Evolutionary conservation across 2,329 filamentous ascomycete species (phyloP).

Genomic region (Torrubiella hemipterigena): DNA sequence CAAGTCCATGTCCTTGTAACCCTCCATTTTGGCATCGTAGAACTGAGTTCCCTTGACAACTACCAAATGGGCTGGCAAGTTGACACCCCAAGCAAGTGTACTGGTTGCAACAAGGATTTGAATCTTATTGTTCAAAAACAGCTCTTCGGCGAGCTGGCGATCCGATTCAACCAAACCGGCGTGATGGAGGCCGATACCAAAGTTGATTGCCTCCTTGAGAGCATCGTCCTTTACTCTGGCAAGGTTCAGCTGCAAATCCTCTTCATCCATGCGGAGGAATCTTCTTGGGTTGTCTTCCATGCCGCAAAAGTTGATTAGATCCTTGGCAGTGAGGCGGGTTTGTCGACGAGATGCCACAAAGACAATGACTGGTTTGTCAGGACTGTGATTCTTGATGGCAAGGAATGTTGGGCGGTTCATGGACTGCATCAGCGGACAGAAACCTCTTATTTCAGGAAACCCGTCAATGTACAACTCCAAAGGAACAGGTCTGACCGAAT

Average conservation of each 20-base stretch:
- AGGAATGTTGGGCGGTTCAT: conserved; percentile 98
- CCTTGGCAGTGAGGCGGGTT: conserved; percentile 87
- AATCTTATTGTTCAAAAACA: conserved; percentile 96
- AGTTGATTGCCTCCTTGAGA: conserved; percentile 84
- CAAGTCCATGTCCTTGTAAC: conserved; percentile 96
- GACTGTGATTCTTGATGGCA: conserved; percentile 92
- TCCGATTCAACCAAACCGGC: conserved; percentile 94
- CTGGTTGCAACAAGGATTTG: conserved; percentile 93
- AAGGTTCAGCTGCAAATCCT: conserved; percentile 83
- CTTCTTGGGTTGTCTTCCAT: conserved; percentile 96
- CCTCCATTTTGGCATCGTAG: conserved; percentile 95
- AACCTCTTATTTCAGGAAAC: conserved; percentile 87
- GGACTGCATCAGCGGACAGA: conserved; percentile 95
- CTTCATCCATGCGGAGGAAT: conserved; percentile 89
- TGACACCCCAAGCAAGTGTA: conserved; percentile 96
- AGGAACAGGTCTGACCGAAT: conserved; percentile 92
- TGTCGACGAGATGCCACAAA: conserved; percentile 94
- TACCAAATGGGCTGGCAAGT: conserved; percentile 89
- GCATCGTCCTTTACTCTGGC: conserved; percentile 85
- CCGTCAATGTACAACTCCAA: conserved; percentile 96
- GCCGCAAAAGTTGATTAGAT: conserved; percentile 92
- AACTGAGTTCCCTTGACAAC: conserved; percentile 98
- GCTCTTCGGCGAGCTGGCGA: conserved; percentile 79
- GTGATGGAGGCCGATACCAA: conserved; percentile 94
- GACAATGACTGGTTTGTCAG: conserved; percentile 93